Conservation (phyloP, 1,284 basidiomycete species). For the Moesziomyces antarcticus region DNA sequence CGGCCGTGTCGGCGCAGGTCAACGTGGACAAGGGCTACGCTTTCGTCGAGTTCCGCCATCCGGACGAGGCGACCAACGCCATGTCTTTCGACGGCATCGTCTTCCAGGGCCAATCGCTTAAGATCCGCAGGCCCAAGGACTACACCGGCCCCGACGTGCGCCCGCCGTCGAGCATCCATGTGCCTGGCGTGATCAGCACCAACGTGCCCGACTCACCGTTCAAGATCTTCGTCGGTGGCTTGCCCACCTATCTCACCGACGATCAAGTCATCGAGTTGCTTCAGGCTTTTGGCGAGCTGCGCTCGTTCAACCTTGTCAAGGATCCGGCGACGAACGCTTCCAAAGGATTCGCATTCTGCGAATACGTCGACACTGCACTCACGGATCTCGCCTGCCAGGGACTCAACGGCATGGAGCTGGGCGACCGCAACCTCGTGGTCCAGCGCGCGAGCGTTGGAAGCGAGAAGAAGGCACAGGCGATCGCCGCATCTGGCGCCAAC, state of each 20-base stretch:
- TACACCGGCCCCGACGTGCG: slow-evolving; percentile 78
- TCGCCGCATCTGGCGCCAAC: slow-evolving; percentile 67
- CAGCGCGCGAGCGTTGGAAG: slow-evolving; percentile 90
- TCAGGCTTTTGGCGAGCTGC: slow-evolving; percentile 95
- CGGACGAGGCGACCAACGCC: slow-evolving; percentile 93
- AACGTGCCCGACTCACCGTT: slow-evolving; percentile 96
- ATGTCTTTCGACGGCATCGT: slow-evolving; percentile 97
- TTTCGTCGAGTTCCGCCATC: slow-evolving; percentile 90
- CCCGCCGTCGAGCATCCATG: slow-evolving; percentile 76
- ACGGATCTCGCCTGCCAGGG: slow-evolving; percentile 97
- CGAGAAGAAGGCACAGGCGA: slow-evolving; percentile 51
- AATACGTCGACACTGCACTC: slow-evolving; percentile 88
- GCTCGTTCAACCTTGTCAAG: slow-evolving; percentile 96
- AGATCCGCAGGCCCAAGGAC: slow-evolving; percentile 96
- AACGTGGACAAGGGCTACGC: slow-evolving; percentile 99
- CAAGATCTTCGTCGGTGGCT: slow-evolving; percentile 96
- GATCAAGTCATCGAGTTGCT: slow-evolving; percentile 98
- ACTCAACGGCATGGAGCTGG: slow-evolving; percentile 96
- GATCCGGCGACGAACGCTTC: slow-evolving; percentile 75
- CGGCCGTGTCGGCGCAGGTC: slow-evolving; percentile 90
- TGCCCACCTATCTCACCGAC: slow-evolving; percentile 93
- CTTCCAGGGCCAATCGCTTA: slow-evolving; percentile 88
- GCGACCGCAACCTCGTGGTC: slow-evolving; percentile 94
- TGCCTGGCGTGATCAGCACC: slow-evolving; percentile 90
- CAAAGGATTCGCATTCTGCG: slow-evolving; percentile 98